Evolutionary conservation across 2,329 filamentous ascomycete species (phyloP), one percentile per base, ranked within the genome.

Genomic region (Botrytis medusae): DNA sequence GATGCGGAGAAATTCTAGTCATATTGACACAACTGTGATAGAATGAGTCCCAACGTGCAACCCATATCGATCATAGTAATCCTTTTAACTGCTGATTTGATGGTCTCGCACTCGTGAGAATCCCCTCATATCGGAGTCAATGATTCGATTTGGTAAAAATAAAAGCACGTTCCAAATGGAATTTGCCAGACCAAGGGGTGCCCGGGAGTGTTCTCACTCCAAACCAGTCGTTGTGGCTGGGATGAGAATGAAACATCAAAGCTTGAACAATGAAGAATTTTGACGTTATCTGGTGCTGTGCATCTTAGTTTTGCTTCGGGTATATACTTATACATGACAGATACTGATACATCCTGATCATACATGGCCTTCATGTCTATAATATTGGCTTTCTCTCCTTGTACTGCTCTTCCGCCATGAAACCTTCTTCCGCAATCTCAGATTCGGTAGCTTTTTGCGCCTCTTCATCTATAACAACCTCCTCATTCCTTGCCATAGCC

Each of bases 401-500:
- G 25, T 75, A 80, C 46, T 81, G 82, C 77, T 84, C 81, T 69
- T 84, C 81, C 70, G 71, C 57, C 76, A 78, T 79, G 29, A 77
- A 78, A 34, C 81, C 83, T 77, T 83, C 82, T 63, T 83, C 80
- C 74, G 82, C 76, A 57, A 82, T 77, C 73, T 82, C 79, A 71
- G 83, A 81, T 54, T 83, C 82, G 34, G 84, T 40, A 25, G 51
- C 51, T n/a, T 22, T 62, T 37, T 72, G 46, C 22, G 69, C 77
- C 77, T 84, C 85, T 64, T 83, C 82, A 44, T 82, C 83, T 72
- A 84, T 81, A 64, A 80, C 76, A 10, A 84, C 77, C 65, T 84
- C 81, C 3, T 79, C 78, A 25, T 79, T 80, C 74, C 74, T 79
- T 22, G 84, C 82, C 76, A 90, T 86, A 72, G 85, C 84, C 44